Evolutionary conservation across 2,329 filamentous ascomycete genomes (phyloP), one percentile per base, ranked within the genome.

Genomic region (Xylaria hypoxylon): DNA sequence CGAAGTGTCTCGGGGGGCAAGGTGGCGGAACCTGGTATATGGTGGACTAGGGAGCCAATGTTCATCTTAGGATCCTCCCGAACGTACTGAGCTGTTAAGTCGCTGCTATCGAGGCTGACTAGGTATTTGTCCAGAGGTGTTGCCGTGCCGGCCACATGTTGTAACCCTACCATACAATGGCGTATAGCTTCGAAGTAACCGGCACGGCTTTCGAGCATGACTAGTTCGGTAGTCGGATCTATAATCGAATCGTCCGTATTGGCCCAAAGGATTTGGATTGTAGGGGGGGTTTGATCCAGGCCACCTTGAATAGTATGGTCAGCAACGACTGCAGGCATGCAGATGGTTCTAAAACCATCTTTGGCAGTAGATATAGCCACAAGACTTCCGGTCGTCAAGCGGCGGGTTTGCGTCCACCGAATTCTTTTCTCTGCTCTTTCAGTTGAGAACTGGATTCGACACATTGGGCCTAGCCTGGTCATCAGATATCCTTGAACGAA

Each of bases 111-210:
- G 0, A 82, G 80, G 0, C 81, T 69, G 1, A 90, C 84, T 0
- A 93, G 77, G 72, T 92, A 88, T 55, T 90, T 86, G 50, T 86
- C 83, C 1, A 93, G 79, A 0, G 85, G 82, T n/a, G 90, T 90
- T 4, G 81, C 84, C 15, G 47, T 60, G 2, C 59, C 60, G 2
- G 79, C 79, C 76, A 79, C 88, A 83, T 80, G 80, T 62, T 97
- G 93, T 1, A 97, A 79, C 0, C 91, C 90, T 15, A 87, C 81
- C 75, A 97, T 83, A 0, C 89, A 90, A 75, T 97, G 88, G 0
- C 92, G 85, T 42, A 87, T 84, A 0, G 92, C 88, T 77, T 97
- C 94, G 69, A 88, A 97, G 75, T 94, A 97, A 0, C 91, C 90
- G 0, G 79, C 78, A 2, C 89, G 86, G 1, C 91, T 85, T 74